These are phyloP conservation scores for Pulveroboletus ravenelii DNA, from an alignment of 768 basidiomycete species.

Conservation along the genomic window DNA sequence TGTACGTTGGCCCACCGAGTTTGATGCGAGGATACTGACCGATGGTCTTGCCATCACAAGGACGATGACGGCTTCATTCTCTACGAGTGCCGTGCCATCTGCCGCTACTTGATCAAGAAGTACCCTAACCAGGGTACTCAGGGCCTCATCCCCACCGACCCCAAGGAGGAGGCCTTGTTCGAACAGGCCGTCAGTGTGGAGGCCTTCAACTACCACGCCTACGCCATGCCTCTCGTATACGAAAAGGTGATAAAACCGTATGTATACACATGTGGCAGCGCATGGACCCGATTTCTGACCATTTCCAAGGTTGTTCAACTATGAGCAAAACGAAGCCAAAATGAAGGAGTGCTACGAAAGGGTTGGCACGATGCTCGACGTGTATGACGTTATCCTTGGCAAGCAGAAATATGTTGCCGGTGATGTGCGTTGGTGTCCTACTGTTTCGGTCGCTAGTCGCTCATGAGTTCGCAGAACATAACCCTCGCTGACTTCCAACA, in stretches of 20 bases:
- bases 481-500: slow-evolving; percentile 59
- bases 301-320: slow-evolving; percentile 11
- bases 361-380: slow-evolving; percentile 40
- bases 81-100: slow-evolving; percentile 60
- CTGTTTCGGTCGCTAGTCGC: background rate
- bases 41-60: slow-evolving; percentile 14
- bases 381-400: slow-evolving; percentile 48
- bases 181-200: too few species aligned
- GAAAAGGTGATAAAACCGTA: slow-evolving; percentile 38
- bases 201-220: slow-evolving; percentile 41
- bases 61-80: slow-evolving; percentile 61
- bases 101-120: slow-evolving; percentile 53
- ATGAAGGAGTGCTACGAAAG: slow-evolving; percentile 9
- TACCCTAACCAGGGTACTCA: slow-evolving; percentile 46
- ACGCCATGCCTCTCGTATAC: slow-evolving; percentile 32
- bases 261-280: slow-evolving; percentile 9
- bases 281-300: background rate
- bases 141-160: slow-evolving; percentile 44
- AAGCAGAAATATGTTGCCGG: slow-evolving; percentile 57
- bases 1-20: slow-evolving; percentile 12
- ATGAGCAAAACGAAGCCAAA: slow-evolving; percentile 18
- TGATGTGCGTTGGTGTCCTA: slow-evolving; percentile 34
- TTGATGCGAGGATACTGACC: too few species aligned
- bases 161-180: slow-evolving; percentile 23
- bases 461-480: slow-evolving; percentile 19